Percentiles rank a stretch among this genome's conserved stretches.
Conservation (phyloP, 2,329 filamentous ascomycete species). For the Aspergillus sojae region DNA sequence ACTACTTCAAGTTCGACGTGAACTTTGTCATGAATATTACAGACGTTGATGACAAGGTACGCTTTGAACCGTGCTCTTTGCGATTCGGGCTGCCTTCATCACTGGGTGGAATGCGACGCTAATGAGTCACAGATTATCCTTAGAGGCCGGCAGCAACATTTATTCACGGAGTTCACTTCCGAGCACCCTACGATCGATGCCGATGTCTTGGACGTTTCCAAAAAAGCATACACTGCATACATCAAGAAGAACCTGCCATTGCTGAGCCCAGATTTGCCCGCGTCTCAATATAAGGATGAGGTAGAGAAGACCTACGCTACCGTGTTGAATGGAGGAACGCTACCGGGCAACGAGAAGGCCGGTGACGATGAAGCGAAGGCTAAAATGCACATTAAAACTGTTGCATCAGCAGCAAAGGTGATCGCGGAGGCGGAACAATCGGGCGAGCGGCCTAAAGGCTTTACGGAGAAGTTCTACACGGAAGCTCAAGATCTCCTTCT, state of each 20-base stretch:
- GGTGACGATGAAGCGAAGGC: constrained; percentile 82
- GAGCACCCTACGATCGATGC: constrained; percentile 48
- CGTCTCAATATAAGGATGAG: constrained; percentile 51
- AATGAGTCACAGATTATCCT: constrained; percentile 58
- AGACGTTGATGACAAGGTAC: constrained; percentile 75
- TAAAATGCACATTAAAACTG: constrained; percentile 81
- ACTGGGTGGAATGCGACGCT: constrained; percentile 2
- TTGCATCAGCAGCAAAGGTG: constrained; percentile 56
- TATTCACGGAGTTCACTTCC: constrained; percentile 70
- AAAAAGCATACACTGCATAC: constrained; percentile 58
- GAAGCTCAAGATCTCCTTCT: constrained; percentile 70
- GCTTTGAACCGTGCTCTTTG: not conserved
- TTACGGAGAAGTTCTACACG: constrained; percentile 55
- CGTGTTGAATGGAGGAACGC: constrained; percentile 57
- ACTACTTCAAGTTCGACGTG: constrained; percentile 82
- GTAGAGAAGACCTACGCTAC: constrained; percentile 56
- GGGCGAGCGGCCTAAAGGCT: constrained; percentile 25
- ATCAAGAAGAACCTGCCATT: constrained; percentile 69
- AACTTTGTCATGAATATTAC: constrained; percentile 94
- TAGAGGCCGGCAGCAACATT: constrained; percentile 72
- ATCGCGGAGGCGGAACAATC: constrained; percentile 41
- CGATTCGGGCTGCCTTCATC: not conserved
- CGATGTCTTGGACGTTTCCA: constrained; percentile 53
- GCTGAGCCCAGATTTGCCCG: constrained; percentile 47
- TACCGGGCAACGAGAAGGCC: constrained; percentile 58